These are phyloP conservation scores for Intubia oerlemansii DNA, from an alignment of 2,329 filamentous ascomycete species.

Conservation along the genomic window DNA sequence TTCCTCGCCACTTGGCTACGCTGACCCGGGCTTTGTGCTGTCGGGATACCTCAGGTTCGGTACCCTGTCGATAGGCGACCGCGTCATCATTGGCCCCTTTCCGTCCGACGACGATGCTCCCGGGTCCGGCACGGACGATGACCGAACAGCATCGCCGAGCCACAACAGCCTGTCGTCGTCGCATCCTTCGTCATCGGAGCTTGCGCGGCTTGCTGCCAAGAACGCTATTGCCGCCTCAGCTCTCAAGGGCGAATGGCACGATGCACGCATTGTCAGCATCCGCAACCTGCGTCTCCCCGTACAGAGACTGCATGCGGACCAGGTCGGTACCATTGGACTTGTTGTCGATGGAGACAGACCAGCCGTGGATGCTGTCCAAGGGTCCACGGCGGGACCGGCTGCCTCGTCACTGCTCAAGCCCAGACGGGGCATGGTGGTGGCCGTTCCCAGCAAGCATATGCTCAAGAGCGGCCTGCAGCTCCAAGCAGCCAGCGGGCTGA, in stretches of 20 bases:
- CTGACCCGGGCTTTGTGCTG: conserved; percentile 34
- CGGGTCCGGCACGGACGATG: conserved; percentile 21
- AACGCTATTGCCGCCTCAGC: conserved; percentile 28
- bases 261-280: conserved; percentile 63
- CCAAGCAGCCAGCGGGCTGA: conserved; percentile 45
- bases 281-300: conserved; percentile 76
- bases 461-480: conserved; percentile 32
- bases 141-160: conserved; percentile 23
- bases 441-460: conserved; percentile 38
- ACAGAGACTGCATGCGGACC: conserved; percentile 49
- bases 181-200: conserved; percentile 30
- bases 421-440: conserved; percentile 69
- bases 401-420: conserved; percentile 28
- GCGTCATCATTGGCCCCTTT: conserved; percentile 62
- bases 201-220: conserved; percentile 28
- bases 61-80: conserved; percentile 54
- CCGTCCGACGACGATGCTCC: conserved; percentile 29
- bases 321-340: conserved; percentile 78
- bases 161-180: conserved; percentile 29
- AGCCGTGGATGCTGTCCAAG: conserved; percentile 6
- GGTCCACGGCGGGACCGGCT: not conserved
- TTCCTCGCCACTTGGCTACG: conserved; percentile 18
- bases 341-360: conserved; percentile 25
- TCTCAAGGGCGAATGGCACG: conserved; percentile 52
- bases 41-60: conserved; percentile 73